phyloP scores from a whole-genome alignment of 495 filamentous ascomycete species.

The Penicillium steckii region DNA sequence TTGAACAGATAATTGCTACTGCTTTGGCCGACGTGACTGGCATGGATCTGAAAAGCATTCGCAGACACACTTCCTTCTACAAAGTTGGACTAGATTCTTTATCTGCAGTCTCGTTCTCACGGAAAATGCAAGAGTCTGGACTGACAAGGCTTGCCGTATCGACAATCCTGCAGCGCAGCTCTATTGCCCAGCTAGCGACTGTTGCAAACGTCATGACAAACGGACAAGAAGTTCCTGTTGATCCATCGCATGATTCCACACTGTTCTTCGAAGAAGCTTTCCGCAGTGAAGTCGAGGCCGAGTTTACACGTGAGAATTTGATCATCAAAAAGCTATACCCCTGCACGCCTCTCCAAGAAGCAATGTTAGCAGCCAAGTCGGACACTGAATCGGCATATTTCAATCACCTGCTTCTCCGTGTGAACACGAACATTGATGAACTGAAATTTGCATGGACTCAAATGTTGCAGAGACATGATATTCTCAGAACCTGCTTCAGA shows the following conservation, averaged over 20 bases:
- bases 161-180: constrained; percentile 60
- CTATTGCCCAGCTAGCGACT: constrained; percentile 52
- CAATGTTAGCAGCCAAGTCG: constrained; percentile 64
- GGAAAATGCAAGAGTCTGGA: constrained; percentile 40
- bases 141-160: constrained; percentile 55
- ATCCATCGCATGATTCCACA: background rate
- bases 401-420: constrained; percentile 52
- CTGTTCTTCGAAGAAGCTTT: constrained; percentile 13
- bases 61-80: constrained; percentile 53
- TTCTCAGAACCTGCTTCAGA: constrained; percentile 62
- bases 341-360: constrained; percentile 80
- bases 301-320: constrained; percentile 24
- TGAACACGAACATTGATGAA: constrained; percentile 39
- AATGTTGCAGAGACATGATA: constrained; percentile 57
- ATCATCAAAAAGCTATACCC: constrained; percentile 59
- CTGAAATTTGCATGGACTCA: constrained; percentile 47
- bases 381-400: constrained; percentile 44
- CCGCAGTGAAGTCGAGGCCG: constrained; percentile 10
- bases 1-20: constrained; percentile 45
- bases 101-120: constrained; percentile 69
- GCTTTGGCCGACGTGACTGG: constrained; percentile 50
- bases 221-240: constrained; percentile 1
- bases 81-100: constrained; percentile 76
- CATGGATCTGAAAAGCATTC: constrained; percentile 41
- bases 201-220: constrained; percentile 20